These are phyloP conservation scores for Scenedesmus sp. DNA, from an alignment of 163 green algal genomes.

Conservation along the genomic window DNA sequence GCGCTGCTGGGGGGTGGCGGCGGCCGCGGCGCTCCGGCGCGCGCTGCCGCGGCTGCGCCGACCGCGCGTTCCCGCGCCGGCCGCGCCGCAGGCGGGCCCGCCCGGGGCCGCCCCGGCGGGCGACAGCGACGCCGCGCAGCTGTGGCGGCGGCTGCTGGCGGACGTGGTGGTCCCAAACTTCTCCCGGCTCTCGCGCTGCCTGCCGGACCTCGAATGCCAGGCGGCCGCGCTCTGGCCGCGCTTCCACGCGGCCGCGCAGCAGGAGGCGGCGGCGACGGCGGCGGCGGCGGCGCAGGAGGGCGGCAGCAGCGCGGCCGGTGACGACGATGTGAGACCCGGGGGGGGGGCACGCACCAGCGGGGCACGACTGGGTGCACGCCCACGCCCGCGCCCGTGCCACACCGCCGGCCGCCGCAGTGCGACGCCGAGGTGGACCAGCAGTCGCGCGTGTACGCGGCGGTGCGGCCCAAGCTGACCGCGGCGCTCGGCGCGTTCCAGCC, in stretches of 20 bases:
- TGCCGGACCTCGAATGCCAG: slow-evolving; percentile 30
- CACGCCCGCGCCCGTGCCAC: too few species aligned
- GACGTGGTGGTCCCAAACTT: slow-evolving; percentile 21
- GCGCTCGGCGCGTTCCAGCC: slow-evolving; percentile 20
- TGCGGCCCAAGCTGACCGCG: neutral
- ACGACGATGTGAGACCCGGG: slow-evolving; percentile 11
- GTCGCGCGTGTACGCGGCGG: slow-evolving; percentile 1
- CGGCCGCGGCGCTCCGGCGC: neutral
- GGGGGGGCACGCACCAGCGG: too few species aligned
- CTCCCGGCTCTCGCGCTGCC: neutral
- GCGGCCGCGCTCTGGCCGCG: slow-evolving; percentile 22
- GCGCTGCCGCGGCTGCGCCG: too few species aligned
- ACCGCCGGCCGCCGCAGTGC: slow-evolving; percentile 5
- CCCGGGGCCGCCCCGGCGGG: neutral
- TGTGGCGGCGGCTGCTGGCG: slow-evolving; percentile 15
- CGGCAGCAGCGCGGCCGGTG: neutral
- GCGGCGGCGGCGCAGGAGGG: neutral
- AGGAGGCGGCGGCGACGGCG: too few species aligned
- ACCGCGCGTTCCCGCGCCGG: neutral
- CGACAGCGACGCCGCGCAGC: neutral
- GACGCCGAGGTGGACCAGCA: slow-evolving; percentile 7
- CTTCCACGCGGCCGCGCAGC: too few species aligned
- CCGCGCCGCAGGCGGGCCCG: slow-evolving; percentile 10
- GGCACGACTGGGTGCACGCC: too few species aligned
- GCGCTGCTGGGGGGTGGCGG: neutral